Evolutionary conservation across 1,284 basidiomycete species (phyloP), one percentile per base, ranked within the genome.

Genomic region (Neonothopanus nambi): DNA sequence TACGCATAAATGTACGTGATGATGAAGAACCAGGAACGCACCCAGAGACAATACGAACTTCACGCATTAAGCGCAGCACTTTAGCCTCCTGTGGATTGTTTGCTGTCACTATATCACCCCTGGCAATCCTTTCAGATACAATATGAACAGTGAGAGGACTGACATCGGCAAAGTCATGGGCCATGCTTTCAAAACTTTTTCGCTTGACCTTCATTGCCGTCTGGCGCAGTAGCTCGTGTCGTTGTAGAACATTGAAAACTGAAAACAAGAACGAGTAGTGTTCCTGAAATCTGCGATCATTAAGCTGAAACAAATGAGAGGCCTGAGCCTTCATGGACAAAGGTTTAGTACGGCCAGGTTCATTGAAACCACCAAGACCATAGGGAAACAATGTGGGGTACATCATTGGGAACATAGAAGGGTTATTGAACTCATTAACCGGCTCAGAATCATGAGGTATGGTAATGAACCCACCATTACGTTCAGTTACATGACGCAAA

Each of bases 11-110:
- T 0, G 64, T 23, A 21, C 61, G 58, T 0, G 66, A 54, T 0
- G 67, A 60, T 3, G 66, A 51, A 7, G 70, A 70, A 0, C 70
- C 73, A 1, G 64, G 62, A 4, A 75, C 67, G 50, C 68, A 52
- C 1, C 57, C 44, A 12, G 61, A 64, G 0, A 76, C 58, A 0
- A 62, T 48, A 24, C 69, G 67, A 0, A 76, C 63, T 43, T 75
- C 56, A 7, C 65, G 66, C 62, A 76, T 65, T 0, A 77, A 38
- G 6, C 62, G 21, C 0, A 67, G 36, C 0, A 67, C 66, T 26
- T 48, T 43, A 11, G 39, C 20, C 50, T 75, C 71, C 2, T 67
- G 63, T 0, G 51, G 57, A 51, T 52, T 57, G 7, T 62, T 30
- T 13, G 65, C 54, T 1, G 53, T 61, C 2, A 21, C n/a, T 39